These are phyloP conservation scores for Leptographium lundbergii DNA, from an alignment of 2,329 filamentous ascomycete species.

Conservation along the genomic window DNA sequence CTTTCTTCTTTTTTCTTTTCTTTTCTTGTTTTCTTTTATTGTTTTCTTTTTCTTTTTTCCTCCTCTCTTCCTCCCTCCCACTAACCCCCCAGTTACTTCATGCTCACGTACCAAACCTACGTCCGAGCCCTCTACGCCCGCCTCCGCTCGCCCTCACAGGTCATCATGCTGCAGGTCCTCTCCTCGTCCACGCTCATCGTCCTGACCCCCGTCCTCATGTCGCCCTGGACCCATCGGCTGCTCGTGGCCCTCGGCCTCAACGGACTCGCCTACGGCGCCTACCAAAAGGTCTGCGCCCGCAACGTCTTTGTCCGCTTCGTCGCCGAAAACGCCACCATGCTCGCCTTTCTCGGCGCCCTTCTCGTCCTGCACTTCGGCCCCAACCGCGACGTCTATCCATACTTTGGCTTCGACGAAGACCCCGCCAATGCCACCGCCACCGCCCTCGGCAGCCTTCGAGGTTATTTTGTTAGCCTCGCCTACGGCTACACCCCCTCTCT, in stretches of 20 bases:
- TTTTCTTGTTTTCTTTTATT: no score
- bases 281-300: conserved; percentile 52
- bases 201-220: conserved; percentile 52
- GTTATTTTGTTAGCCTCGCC: background rate
- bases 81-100: conserved; percentile 39
- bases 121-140: conserved; percentile 57
- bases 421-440: conserved; percentile 20
- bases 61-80: background rate
- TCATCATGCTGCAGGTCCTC: conserved; percentile 51
- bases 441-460: background rate
- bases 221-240: conserved; percentile 41
- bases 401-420: conserved; percentile 49
- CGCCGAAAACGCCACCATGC: conserved; percentile 56
- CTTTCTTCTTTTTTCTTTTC: no score
- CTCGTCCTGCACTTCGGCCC: conserved; percentile 53
- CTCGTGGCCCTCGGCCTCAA: conserved; percentile 42
- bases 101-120: conserved; percentile 59
- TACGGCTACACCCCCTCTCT: background rate
- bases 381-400: conserved; percentile 57
- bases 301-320: conserved; percentile 57
- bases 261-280: conserved; percentile 46
- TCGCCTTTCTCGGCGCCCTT: conserved; percentile 53
- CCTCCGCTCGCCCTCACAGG: conserved; percentile 51
- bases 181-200: conserved; percentile 52
- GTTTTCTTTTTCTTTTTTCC: no score